Base-by-base conservation (phyloP, 1,139 yeast species). In the Pichia norvegensis region DNA sequence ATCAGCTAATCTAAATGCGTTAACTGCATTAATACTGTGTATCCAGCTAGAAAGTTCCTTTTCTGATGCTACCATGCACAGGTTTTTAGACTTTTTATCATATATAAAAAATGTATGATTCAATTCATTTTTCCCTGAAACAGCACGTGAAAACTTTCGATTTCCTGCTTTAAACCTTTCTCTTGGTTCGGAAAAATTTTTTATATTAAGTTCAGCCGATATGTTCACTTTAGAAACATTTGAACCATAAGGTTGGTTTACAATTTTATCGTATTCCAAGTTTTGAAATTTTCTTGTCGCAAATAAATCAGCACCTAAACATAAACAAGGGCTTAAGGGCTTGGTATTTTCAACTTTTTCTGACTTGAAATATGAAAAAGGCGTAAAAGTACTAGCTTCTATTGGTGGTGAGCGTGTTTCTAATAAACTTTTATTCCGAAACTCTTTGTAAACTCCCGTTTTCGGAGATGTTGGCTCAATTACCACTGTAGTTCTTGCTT, bases 41-140 rank as follows among this genome's bases (percentile, higher is more conserved):
- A 79, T 68, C 87, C 87, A 81, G 29, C 73, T 73, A 17, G 63
- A 58, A 61, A 73, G 64, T 40, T 77, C 83, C 25, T 59, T 52
- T 10, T 48, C 41, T 23, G 62, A 61, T 19, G 55, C 52, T 3
- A 63, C 64, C 51, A 62, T 58, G 40, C 60, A 67, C 1, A 58
- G 46, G 33, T 61, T 63, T 42, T 64, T 68, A 27, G 67, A 64
- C 39, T 64, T 64, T 11, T 64, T 60, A n/a, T 69, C 68, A 54
- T 64, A 67, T 14, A 68, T 57, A 42, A 57, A 60, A 45, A 68
- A 67, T 1, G 64, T 56, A 41, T 51, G 52, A 22, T 50, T 36
- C 10, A 20, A 14, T 6, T 36, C 29, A 40, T 42, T 31, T 16
- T 31, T 31, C 43, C 45, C 29, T 55, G 36, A 27, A 31, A 27